These are phyloP conservation scores for Neocucurbitaria cava DNA, from an alignment of 2,329 filamentous ascomycete species.

Conservation along the genomic window DNA sequence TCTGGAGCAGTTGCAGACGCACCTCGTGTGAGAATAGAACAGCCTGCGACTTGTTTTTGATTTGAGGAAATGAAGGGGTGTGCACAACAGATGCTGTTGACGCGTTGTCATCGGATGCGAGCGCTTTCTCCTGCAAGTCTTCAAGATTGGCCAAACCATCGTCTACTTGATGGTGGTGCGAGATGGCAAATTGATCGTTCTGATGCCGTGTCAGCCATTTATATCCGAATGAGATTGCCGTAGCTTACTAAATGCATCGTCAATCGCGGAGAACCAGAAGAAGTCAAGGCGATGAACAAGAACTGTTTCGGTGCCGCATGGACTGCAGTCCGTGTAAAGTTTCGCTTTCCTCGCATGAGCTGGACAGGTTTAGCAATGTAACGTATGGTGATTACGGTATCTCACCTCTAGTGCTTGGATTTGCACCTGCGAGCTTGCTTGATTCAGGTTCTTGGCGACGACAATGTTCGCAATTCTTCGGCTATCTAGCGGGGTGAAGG, in stretches of 20 bases:
- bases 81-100: slow-evolving; percentile 50
- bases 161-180: slow-evolving; percentile 77
- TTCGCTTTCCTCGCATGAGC: slow-evolving; percentile 79
- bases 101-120: slow-evolving; percentile 32
- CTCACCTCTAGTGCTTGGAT: slow-evolving; percentile 73
- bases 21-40: slow-evolving; percentile 56
- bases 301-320: slow-evolving; percentile 79
- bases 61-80: slow-evolving; percentile 23
- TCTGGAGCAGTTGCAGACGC: slow-evolving; percentile 20
- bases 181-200: slow-evolving; percentile 87
- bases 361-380: slow-evolving; percentile 49
- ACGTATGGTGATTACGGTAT: background rate
- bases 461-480: slow-evolving; percentile 79
- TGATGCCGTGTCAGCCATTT: slow-evolving; percentile 60
- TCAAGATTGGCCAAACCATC: slow-evolving; percentile 80
- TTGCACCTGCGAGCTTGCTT: slow-evolving; percentile 77
- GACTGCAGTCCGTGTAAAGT: slow-evolving; percentile 77
- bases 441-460: slow-evolving; percentile 80
- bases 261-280: slow-evolving; percentile 45
- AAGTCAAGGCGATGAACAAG: slow-evolving; percentile 78
- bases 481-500: slow-evolving; percentile 52
- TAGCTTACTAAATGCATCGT: slow-evolving; percentile 51
- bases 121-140: slow-evolving; percentile 51
- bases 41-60: slow-evolving; percentile 18
- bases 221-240: background rate